Base-by-base conservation (phyloP, 768 basidiomycete species). In the Strobilomyces echinocephalus region DNA sequence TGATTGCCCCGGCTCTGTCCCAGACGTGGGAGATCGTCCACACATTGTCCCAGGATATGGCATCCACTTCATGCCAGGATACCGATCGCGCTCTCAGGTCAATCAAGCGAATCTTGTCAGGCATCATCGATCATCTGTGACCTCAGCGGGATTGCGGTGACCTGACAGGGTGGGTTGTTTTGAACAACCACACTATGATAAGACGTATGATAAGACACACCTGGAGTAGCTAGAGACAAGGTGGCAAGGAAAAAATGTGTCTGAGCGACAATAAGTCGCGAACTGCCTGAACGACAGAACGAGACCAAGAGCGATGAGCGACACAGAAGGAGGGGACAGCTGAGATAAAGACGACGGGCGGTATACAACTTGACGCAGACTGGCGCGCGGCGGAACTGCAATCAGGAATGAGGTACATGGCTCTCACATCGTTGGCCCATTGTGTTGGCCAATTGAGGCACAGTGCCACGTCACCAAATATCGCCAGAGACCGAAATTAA, bases 21-120 rank as follows among this genome's bases (percentile, higher is more conserved):
- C 55, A 56, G 47, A 55, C 20, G 11, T 49, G 55, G 12, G 55
- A 49, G n/a, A 55, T 45, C 6, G 55, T 46, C 55, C 55, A 56
- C 16, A 49, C 43, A 1, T 21, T 55, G 42, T 30, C 54, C 55
- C 55, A 56, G 1, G 7, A 3, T 45, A 56, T 8, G 20, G 12
- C 10, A 16, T 45, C 33, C 8, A 56, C 46, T 4, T n/a, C 8
- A 2, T 56, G 45, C 42, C 35, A 21, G 24, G 9, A 0, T 5
- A 56, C 53, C 1, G 36, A 6, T 44, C 2, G 30, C 11, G 31
- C 26, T n/a, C 40, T n/a, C n/a, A 56, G 40, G 36, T 45, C n/a
- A 18, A 56, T 33, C 1, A 54, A 38, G 31, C 54, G 52, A 30
- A 55, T 55, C 28, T 8, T 47, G 12, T 42, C 8, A 8, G 45